A percentile compares a stretch with the other conserved stretches of the same genome.
phyloP scores from a whole-genome alignment of 768 basidiomycete species.

The Pleurotus cornucopiae region DNA sequence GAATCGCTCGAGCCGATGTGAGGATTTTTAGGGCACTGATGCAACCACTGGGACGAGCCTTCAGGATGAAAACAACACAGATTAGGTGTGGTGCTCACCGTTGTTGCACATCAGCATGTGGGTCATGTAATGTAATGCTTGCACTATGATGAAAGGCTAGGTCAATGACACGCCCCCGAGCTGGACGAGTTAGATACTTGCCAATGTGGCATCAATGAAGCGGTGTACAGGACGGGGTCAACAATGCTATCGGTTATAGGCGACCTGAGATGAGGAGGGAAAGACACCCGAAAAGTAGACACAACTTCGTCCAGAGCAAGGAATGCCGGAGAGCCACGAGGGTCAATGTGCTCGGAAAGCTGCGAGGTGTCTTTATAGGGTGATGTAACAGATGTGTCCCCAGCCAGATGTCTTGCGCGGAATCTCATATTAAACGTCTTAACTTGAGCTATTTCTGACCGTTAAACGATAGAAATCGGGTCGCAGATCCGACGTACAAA shows the following conservation, averaged over 20 bases:
- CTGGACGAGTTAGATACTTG: constrained; percentile 18
- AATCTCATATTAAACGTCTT: constrained; percentile 70
- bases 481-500: constrained; percentile 35
- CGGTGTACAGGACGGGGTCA: constrained; percentile 54
- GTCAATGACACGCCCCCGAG: not conserved
- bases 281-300: constrained; percentile 53
- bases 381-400: constrained; percentile 45
- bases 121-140: constrained; percentile 70
- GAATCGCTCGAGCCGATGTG: constrained; percentile 58
- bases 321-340: constrained; percentile 59
- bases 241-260: constrained; percentile 54
- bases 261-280: constrained; percentile 50
- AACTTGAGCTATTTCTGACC: constrained; percentile 29
- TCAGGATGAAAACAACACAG: too few relatives aligned
- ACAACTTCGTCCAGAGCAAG: constrained; percentile 56
- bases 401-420: constrained; percentile 53
- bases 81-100: constrained; percentile 9
- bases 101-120: constrained; percentile 58
- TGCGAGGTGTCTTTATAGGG: constrained; percentile 32
- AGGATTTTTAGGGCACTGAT: constrained; percentile 68
- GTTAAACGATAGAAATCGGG: not conserved
- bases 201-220: constrained; percentile 40
- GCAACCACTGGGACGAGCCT: constrained; percentile 35
- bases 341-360: constrained; percentile 47
- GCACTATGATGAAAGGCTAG: constrained; percentile 35